A percentile compares a stretch with the other conserved stretches of the same genome.
Conservation (phyloP, 1,284 basidiomycete species). For the Coniferiporia sulphurascens region DNA sequence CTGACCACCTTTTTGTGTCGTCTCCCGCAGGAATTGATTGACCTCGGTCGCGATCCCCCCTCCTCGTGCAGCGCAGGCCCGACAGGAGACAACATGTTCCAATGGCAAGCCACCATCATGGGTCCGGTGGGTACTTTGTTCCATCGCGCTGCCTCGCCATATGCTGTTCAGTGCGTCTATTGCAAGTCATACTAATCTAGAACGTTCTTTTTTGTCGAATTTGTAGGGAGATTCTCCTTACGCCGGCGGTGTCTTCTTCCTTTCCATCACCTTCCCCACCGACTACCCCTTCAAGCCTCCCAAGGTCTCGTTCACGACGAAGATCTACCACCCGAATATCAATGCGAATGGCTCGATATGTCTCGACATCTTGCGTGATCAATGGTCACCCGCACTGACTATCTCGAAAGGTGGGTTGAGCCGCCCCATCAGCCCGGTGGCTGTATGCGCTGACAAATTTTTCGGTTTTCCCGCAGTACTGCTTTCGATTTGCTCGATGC, state of each 20-base stretch:
- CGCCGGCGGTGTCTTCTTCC: conserved; percentile 95
- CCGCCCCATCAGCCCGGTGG: not conserved
- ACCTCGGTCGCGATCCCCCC: conserved; percentile 96
- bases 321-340: conserved; percentile 97
- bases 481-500: conserved; percentile 93
- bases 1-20: conserved; percentile 19
- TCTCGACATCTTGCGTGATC: conserved; percentile 94
- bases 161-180: not conserved
- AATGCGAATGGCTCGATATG: conserved; percentile 98
- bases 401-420: conserved; percentile 86
- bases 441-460: conserved; percentile 1
- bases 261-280: conserved; percentile 88
- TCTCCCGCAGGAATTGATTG: conserved; percentile 82
- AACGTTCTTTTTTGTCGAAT: too few relatives aligned
- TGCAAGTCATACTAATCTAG: too few relatives aligned
- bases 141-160: not conserved
- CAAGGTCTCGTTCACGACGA: conserved; percentile 98
- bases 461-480: conserved; percentile 51
- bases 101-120: conserved; percentile 98
- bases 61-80: conserved; percentile 97
- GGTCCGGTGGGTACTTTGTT: conserved; percentile 68
- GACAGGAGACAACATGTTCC: conserved; percentile 94
- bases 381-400: conserved; percentile 97
- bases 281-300: conserved; percentile 99
- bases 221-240: conserved; percentile 88